Conservation (phyloP, 2,329 filamentous ascomycete species). For the Davidsoniella australis region DNA sequence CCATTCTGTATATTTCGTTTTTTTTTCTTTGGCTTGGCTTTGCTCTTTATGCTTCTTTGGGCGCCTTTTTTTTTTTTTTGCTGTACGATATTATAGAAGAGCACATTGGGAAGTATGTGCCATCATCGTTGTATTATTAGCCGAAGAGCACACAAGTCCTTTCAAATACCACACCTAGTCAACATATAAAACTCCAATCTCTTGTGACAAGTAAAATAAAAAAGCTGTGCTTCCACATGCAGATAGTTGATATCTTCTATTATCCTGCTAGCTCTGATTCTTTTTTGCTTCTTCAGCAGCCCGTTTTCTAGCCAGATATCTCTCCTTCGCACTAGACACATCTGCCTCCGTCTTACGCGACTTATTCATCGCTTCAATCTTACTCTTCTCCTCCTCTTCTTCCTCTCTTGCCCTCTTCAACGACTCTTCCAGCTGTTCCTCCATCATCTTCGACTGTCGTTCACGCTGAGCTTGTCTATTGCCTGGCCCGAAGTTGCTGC, state of each 20-base stretch:
- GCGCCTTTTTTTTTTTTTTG: not conserved
- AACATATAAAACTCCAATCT: not conserved
- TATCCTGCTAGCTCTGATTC: slow-evolving; percentile 16
- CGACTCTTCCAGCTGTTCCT: slow-evolving; percentile 56
- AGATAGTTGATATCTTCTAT: not conserved
- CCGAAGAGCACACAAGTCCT: not conserved
- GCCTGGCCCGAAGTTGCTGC: slow-evolving; percentile 19
- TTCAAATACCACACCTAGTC: too few relatives aligned
- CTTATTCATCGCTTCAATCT: slow-evolving; percentile 50
- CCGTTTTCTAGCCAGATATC: slow-evolving; percentile 61
- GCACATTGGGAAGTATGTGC: too few relatives aligned
- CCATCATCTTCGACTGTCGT: slow-evolving; percentile 62
- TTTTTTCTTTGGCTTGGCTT: too few relatives aligned
- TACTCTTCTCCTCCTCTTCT: slow-evolving; percentile 45
- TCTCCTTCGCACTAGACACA: slow-evolving; percentile 60
- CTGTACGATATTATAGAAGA: not conserved
- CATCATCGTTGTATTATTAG: not conserved
- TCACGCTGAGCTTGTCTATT: slow-evolving; percentile 49
- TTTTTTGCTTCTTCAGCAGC: slow-evolving; percentile 55
- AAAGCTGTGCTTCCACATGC: not conserved
- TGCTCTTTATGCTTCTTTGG: too few relatives aligned
- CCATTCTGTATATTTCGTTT: too few relatives aligned
- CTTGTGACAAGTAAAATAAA: not conserved
- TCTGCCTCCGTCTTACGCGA: slow-evolving; percentile 62
- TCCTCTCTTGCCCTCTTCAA: slow-evolving; percentile 53